Conservation (phyloP, 306 rosid species). For the Astragalus membranaceus region DNA sequence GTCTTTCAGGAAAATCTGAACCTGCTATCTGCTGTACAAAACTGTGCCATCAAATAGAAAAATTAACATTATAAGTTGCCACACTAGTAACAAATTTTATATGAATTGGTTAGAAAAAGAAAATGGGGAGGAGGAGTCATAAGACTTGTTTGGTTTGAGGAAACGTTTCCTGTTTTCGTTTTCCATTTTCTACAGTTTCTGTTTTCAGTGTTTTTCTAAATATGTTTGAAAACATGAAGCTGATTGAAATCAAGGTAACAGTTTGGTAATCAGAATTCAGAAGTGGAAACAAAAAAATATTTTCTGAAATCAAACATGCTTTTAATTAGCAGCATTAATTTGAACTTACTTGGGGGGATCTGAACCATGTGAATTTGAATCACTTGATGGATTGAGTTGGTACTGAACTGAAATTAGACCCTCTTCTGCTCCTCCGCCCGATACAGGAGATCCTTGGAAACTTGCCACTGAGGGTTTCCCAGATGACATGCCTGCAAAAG, state of each 20-base stretch:
- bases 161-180: too few relatives aligned
- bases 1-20: constrained; percentile 36
- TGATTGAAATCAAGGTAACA: too few relatives aligned
- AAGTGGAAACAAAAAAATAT: too few relatives aligned
- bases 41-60: constrained; percentile 33
- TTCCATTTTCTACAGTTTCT: too few relatives aligned
- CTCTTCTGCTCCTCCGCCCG: constrained; percentile 35
- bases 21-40: constrained; percentile 57
- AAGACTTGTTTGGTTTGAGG: too few relatives aligned
- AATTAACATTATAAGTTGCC: background rate
- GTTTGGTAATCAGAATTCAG: too few relatives aligned
- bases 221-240: too few relatives aligned
- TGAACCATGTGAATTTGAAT: constrained; percentile 42
- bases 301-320: too few relatives aligned
- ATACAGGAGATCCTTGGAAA: constrained; percentile 57
- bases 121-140: background rate
- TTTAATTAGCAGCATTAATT: background rate
- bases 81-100: background rate
- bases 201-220: too few relatives aligned
- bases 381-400: constrained; percentile 44
- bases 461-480: constrained; percentile 30
- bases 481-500: constrained; percentile 54
- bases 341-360: constrained; percentile 55
- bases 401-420: constrained; percentile 50
- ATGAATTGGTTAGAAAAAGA: background rate